Conservation (phyloP, 164 flowering plant species). For the Vitis rupestris region DNA sequence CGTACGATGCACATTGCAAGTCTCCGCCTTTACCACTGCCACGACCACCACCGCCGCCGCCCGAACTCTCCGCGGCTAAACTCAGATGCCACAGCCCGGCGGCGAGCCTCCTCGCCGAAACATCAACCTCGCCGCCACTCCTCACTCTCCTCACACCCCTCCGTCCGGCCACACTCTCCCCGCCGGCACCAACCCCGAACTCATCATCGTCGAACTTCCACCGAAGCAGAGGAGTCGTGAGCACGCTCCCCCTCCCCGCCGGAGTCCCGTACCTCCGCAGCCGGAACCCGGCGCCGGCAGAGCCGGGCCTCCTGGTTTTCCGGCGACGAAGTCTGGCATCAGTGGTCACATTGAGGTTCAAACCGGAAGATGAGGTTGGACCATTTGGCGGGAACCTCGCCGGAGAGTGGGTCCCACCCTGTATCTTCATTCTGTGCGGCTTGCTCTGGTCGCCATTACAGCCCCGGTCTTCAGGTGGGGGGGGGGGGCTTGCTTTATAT, state of each 20-base stretch:
- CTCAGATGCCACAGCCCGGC: slow-evolving; percentile 67
- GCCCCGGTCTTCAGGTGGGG: too few relatives aligned
- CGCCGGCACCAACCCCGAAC: slow-evolving; percentile 13
- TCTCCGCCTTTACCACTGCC: slow-evolving; percentile 17
- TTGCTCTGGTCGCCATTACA: too few relatives aligned
- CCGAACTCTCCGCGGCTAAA: too few relatives aligned
- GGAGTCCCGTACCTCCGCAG: slow-evolving; percentile 28
- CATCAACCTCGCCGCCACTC: slow-evolving; percentile 19
- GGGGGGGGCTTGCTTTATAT: too few relatives aligned
- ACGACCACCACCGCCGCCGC: slow-evolving; percentile 38
- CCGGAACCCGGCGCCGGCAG: slow-evolving; percentile 18
- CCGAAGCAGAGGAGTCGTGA: slow-evolving; percentile 77
- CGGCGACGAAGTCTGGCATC: slow-evolving; percentile 25
- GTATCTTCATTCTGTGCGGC: too few relatives aligned
- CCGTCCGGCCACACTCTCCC: slow-evolving; percentile 20
- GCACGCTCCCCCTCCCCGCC: slow-evolving; percentile 57
- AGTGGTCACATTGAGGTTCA: too few relatives aligned
- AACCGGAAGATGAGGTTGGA: too few relatives aligned
- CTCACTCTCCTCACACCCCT: slow-evolving; percentile 30
- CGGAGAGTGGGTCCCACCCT: too few relatives aligned
- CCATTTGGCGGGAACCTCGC: too few relatives aligned
- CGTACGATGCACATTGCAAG: too few relatives aligned
- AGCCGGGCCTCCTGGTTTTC: slow-evolving; percentile 26
- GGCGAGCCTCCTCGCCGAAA: slow-evolving; percentile 84
- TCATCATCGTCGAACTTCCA: slow-evolving; percentile 69